phyloP scores from a whole-genome alignment of 768 basidiomycete species.

The Tephrocybe sp. region DNA sequence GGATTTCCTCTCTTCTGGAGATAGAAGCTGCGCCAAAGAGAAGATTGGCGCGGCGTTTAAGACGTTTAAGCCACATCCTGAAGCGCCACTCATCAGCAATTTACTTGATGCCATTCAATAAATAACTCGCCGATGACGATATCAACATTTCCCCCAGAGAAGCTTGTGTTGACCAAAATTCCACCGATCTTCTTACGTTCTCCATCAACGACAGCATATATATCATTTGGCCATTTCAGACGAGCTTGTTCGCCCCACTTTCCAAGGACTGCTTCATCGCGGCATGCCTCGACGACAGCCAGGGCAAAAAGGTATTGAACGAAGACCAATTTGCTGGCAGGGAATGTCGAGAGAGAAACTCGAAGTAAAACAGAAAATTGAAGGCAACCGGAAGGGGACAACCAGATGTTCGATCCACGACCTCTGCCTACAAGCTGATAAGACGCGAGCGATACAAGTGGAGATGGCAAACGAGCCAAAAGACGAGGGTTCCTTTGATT shows the following conservation, averaged over 20 bases:
- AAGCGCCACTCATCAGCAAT: conserved; percentile 1
- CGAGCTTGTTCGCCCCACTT: conserved; percentile 56
- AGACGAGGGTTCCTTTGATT: conserved; percentile 70
- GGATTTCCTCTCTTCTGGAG: conserved; percentile 24
- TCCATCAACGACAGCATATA: conserved; percentile 67
- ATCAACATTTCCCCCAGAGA: conserved; percentile 68
- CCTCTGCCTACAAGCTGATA: conserved; percentile 89
- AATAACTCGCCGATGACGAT: conserved; percentile 69
- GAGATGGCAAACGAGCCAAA: conserved; percentile 67
- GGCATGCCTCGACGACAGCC: conserved; percentile 86
- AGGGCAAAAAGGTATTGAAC: conserved; percentile 91
- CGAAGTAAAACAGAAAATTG: conserved; percentile 79
- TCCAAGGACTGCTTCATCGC: conserved; percentile 55
- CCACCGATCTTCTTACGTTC: conserved; percentile 85
- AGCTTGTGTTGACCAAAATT: conserved; percentile 86
- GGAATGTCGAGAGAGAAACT: conserved; percentile 48
- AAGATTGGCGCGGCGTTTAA: conserved; percentile 80
- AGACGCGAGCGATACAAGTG: conserved; percentile 81
- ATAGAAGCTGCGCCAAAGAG: conserved; percentile 73
- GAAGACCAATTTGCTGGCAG: conserved; percentile 77
- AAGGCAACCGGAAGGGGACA: conserved; percentile 89
- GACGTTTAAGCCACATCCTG: conserved; percentile 90
- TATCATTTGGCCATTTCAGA: conserved; percentile 97
- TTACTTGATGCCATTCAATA: background rate
- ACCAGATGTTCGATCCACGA: conserved; percentile 87